Evolutionary conservation across 2,329 filamentous ascomycete species (phyloP), one percentile per base, ranked within the genome.

Genomic region (Pestalotiopsis sp.): DNA sequence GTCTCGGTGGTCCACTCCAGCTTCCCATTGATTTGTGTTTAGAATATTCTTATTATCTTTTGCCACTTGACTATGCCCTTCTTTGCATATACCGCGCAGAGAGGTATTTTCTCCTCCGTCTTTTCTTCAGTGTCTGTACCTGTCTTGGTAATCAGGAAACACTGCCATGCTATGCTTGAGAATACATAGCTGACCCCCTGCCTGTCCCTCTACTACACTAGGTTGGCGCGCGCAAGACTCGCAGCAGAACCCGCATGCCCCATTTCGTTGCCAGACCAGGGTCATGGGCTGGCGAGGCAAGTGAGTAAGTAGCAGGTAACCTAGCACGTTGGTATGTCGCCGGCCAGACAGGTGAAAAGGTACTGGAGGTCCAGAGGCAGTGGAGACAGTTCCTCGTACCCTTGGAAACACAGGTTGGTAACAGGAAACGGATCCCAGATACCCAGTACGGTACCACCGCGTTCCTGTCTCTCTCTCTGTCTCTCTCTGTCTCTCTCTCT

Each of bases 11-110:
- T 20, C 45, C 45, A 20, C 45, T 20, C 45, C 45, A 20, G 45
- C 45, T 52, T 52, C 17, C 17, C n/a, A 52, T 52, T 52, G 17
- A 20, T 52, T 52, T 52, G 20, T n/a, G 27, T 52, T n/a, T 9
- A 9, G 7, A 52, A n/a, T 52, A 52, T 52, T 52, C 17, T 52
- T 23, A 11, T 52, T n/a, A 49, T 49, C 13, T 81, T 81, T 83
- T 79, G 82, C 82, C 82, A 83, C 82, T 78, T 79, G 78, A 79
- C 77, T 77, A 76, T 80, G 80, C 79, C 76, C 78, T 73, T 74
- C 73, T 79, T 74, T 82, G 79, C 79, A 82, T 79, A 77, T 75
- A 74, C 75, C 23, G 65, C 45, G 76, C 71, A 72, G 74, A n/a
- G 45, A 52, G 45, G 72, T 72, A 74, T 73, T 75, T 76, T 76